Conservation (phyloP, 306 rosid species). For the Neltuma alba region DNA sequence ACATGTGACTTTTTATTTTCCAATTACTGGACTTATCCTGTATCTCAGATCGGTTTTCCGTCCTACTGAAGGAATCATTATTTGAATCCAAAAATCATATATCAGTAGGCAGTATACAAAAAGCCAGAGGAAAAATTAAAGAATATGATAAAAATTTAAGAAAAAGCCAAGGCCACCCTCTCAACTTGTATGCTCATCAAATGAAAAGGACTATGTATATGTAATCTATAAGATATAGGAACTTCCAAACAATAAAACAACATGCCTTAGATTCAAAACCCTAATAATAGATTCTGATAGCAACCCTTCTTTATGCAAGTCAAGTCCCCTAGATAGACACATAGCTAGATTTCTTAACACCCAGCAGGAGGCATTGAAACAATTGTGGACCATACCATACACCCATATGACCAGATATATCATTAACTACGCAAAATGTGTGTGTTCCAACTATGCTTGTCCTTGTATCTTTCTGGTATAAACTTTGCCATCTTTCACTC, state of each 20-base stretch:
- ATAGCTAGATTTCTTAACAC: conserved; percentile 30
- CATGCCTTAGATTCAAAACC: conserved; percentile 58
- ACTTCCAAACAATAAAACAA: conserved; percentile 64
- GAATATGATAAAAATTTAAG: conserved; percentile 17
- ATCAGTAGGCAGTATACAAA: neutral
- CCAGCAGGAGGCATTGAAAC: conserved; percentile 46
- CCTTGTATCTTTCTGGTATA: conserved; percentile 47
- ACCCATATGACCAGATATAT: conserved; percentile 16
- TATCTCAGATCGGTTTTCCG: neutral
- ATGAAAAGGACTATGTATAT: conserved; percentile 55
- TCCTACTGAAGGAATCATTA: neutral
- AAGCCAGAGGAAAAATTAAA: conserved; percentile 24
- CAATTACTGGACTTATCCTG: neutral
- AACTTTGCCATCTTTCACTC: conserved; percentile 43
- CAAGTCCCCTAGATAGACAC: conserved; percentile 48
- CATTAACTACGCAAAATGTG: conserved; percentile 43
- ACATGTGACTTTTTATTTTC: neutral
- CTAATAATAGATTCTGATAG: conserved; percentile 67
- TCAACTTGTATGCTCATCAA: conserved; percentile 10
- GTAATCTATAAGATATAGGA: conserved; percentile 46
- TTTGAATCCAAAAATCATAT: conserved; percentile 13
- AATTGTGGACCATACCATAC: conserved; percentile 66
- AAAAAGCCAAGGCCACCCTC: conserved; percentile 25
- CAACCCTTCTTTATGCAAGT: conserved; percentile 63
- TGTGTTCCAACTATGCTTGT: conserved; percentile 42